Evolutionary conservation across 2,329 filamentous ascomycete genomes (phyloP).

Genomic region (Ascochyta viciae-villosae): DNA sequence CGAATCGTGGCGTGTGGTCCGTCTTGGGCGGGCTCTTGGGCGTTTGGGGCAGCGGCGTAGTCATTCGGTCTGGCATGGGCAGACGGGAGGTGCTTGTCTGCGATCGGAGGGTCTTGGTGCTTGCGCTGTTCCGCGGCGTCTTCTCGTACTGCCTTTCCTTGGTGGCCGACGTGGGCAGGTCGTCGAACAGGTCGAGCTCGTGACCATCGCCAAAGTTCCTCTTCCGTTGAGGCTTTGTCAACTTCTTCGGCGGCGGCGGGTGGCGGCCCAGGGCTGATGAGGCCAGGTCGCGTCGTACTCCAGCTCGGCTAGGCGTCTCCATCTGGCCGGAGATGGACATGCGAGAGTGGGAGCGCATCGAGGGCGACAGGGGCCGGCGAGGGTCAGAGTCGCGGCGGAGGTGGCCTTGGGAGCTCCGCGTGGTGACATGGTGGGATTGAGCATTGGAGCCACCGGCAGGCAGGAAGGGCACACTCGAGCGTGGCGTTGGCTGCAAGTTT

Average conservation of each 20-base stretch:
- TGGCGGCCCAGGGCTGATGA: slow-evolving; percentile 59
- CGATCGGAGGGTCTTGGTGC: slow-evolving; percentile 66
- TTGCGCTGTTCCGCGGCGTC: slow-evolving; percentile 73
- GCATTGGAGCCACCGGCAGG: slow-evolving; percentile 76
- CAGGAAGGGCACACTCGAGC: slow-evolving; percentile 75
- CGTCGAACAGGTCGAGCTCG: slow-evolving; percentile 92
- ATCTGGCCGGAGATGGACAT: slow-evolving; percentile 57
- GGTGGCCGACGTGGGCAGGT: slow-evolving; percentile 85
- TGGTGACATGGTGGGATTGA: slow-evolving; percentile 78
- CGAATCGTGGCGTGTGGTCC: slow-evolving; percentile 66
- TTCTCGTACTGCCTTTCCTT: slow-evolving; percentile 84
- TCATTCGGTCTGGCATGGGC: slow-evolving; percentile 54
- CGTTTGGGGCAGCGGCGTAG: slow-evolving; percentile 57
- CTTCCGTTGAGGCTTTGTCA: slow-evolving; percentile 40
- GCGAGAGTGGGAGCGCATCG: slow-evolving; percentile 55
- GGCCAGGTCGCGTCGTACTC: slow-evolving; percentile 53
- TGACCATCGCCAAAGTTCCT: slow-evolving; percentile 82
- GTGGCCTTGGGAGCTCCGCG: slow-evolving; percentile 74
- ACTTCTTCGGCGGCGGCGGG: slow-evolving; percentile 62
- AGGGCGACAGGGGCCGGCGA: slow-evolving; percentile 55
- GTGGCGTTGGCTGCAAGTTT: slow-evolving; percentile 63
- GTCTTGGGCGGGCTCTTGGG: slow-evolving; percentile 63
- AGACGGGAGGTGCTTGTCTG: slow-evolving; percentile 56
- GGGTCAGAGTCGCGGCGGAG: slow-evolving; percentile 85
- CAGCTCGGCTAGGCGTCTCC: slow-evolving; percentile 58